These are phyloP conservation scores for Arachis stenosperma DNA, from an alignment of 306 rosid genomes.

Conservation along the genomic window DNA sequence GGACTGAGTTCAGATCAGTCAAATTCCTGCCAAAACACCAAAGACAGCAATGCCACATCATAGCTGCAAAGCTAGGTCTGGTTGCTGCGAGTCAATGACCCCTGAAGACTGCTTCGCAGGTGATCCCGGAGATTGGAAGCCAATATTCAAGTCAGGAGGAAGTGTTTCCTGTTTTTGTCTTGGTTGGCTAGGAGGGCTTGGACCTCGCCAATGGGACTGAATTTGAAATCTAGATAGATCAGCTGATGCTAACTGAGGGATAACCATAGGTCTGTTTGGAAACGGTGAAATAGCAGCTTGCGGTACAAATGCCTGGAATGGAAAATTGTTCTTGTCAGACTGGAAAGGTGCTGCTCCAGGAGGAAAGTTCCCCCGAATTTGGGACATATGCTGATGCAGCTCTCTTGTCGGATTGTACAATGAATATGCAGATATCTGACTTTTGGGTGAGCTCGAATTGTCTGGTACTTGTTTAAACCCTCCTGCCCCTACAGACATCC, in stretches of 20 bases:
- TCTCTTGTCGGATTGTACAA: slow-evolving; percentile 74
- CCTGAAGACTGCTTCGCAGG: slow-evolving; percentile 92
- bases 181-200: slow-evolving; percentile 63
- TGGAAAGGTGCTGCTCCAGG: slow-evolving; percentile 65
- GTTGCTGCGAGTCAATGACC: slow-evolving; percentile 90
- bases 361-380: slow-evolving; percentile 65
- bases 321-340: slow-evolving; percentile 62
- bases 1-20: slow-evolving; percentile 37
- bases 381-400: slow-evolving; percentile 61
- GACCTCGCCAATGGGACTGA: slow-evolving; percentile 76
- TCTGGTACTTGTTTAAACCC: slow-evolving; percentile 79
- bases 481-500: slow-evolving; percentile 98
- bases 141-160: slow-evolving; percentile 97
- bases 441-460: slow-evolving; percentile 59
- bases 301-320: slow-evolving; percentile 68
- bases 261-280: slow-evolving; percentile 65
- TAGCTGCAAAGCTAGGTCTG: slow-evolving; percentile 96
- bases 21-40: slow-evolving; percentile 35
- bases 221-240: slow-evolving; percentile 84
- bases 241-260: slow-evolving; percentile 69
- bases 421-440: slow-evolving; percentile 78
- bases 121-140: slow-evolving; percentile 90
- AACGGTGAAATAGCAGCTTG: slow-evolving; percentile 66
- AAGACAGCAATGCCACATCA: slow-evolving; percentile 56
- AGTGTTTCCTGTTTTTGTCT: slow-evolving; percentile 81